Conservation (phyloP, 2,329 filamentous ascomycete species). For the Venturia oleaginea region DNA sequence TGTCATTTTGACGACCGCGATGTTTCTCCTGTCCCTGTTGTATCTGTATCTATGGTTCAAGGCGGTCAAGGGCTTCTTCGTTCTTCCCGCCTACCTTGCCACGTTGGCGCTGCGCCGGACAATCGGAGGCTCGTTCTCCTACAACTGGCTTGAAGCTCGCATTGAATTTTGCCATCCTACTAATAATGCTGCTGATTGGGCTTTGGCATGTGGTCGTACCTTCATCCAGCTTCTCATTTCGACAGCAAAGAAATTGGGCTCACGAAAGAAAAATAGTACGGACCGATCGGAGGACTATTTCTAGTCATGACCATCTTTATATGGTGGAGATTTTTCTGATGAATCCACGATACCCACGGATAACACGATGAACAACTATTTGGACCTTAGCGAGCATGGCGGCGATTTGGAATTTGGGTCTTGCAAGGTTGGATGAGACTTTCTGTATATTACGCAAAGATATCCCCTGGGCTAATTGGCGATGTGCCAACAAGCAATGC, state of each 20-base stretch:
- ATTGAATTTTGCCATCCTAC: too few species aligned
- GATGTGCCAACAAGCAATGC: background rate
- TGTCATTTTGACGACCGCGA: background rate
- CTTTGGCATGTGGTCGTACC: too few species aligned
- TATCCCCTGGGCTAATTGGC: background rate
- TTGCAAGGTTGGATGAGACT: background rate
- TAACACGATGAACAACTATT: background rate
- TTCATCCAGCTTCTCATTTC: too few species aligned
- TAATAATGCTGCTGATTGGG: too few species aligned
- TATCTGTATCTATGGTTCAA: background rate
- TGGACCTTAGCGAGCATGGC: slow-evolving; percentile 3
- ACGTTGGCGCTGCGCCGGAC: background rate
- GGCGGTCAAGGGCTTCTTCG: background rate
- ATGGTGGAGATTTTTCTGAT: slow-evolving; percentile 84
- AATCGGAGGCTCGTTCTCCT: background rate
- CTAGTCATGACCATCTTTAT: slow-evolving; percentile 79
- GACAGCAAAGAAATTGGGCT: background rate
- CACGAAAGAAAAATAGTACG: slow-evolving; percentile 50
- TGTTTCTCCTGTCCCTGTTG: background rate
- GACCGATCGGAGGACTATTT: slow-evolving; percentile 72
- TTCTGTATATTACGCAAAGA: slow-evolving; percentile 7
- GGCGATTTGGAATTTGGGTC: background rate
- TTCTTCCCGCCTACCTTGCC: background rate
- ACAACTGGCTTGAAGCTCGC: background rate
- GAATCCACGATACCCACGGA: slow-evolving; percentile 2